Evolutionary conservation across 73 alveolate species (phyloP).

Genomic region (Stentor coeruleus): DNA sequence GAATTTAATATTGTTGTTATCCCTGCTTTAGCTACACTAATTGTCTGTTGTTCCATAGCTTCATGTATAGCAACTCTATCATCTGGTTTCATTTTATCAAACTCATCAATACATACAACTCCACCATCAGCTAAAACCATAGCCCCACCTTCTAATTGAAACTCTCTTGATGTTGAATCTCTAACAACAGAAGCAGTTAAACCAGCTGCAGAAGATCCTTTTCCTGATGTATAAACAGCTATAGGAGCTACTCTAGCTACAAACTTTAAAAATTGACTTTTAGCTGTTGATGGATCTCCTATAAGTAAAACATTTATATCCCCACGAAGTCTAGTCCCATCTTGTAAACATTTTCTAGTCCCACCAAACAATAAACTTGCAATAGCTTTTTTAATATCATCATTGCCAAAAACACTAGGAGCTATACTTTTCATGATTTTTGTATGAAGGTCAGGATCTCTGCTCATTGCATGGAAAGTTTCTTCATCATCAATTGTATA

Average conservation of each 20-base stretch:
- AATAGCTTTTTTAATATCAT: conserved; percentile 92
- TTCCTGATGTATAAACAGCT: conserved; percentile 98
- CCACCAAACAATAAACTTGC: conserved; percentile 99
- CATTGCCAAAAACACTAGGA: conserved; percentile 94
- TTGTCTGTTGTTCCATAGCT: conserved; percentile 99
- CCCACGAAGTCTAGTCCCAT: conserved; percentile 99
- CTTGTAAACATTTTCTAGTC: conserved; percentile 93
- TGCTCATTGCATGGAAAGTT: conserved; percentile 72
- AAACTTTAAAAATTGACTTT: conserved; percentile 89
- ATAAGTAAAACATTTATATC: conserved; percentile 98
- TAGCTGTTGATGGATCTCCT: conserved; percentile 99
- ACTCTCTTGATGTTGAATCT: conserved; percentile 77
- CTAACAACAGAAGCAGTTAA: conserved; percentile 94
- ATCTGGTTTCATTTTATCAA: conserved; percentile 99
- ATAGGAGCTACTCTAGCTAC: conserved; percentile 98
- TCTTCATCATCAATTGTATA: conserved; percentile 78
- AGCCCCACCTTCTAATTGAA: conserved; percentile 99
- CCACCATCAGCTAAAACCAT: conserved; percentile 99
- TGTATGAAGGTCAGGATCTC: conserved; percentile 81
- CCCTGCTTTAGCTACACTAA: conserved; percentile 99
- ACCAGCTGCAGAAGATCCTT: conserved; percentile 99
- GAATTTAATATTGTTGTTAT: conserved; percentile 97
- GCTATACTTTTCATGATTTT: conserved; percentile 92
- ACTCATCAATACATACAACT: conserved; percentile 99
- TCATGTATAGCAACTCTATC: conserved; percentile 99